A percentile compares a stretch with the other conserved stretches of the same genome.
Evolutionary conservation across 2,329 filamentous ascomycete species (phyloP).

Genomic region (Pestalotiopsis sp.): DNA sequence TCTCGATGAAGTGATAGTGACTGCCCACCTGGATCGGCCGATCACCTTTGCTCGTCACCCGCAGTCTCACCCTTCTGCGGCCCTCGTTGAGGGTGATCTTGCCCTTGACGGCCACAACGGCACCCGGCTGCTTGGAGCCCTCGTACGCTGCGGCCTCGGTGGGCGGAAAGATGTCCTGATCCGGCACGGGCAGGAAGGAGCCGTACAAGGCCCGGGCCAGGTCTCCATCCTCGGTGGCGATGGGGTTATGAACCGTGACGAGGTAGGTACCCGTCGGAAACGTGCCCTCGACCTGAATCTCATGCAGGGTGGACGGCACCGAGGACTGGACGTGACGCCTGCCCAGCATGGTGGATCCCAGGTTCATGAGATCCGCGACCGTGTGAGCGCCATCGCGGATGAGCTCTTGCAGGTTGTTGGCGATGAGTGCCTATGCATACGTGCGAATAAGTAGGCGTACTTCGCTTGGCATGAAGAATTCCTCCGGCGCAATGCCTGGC

Average conservation of each 20-base stretch:
- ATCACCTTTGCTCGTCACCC: slow-evolving; percentile 84
- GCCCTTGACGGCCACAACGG: slow-evolving; percentile 68
- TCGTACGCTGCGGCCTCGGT: slow-evolving; percentile 66
- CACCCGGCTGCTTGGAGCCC: slow-evolving; percentile 71
- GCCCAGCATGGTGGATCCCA: slow-evolving; percentile 90
- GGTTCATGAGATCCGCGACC: slow-evolving; percentile 89
- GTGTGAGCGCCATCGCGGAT: slow-evolving; percentile 94
- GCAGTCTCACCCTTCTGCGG: slow-evolving; percentile 70
- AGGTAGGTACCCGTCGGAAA: slow-evolving; percentile 90
- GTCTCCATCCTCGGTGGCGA: slow-evolving; percentile 83
- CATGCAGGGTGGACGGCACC: slow-evolving; percentile 74
- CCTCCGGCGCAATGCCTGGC: not conserved
- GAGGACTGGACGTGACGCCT: slow-evolving; percentile 87
- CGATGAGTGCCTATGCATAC: slow-evolving; percentile 68
- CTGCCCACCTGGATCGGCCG: slow-evolving; percentile 90
- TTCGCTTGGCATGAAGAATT: not conserved
- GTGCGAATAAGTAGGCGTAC: not conserved
- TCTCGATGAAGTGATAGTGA: slow-evolving; percentile 95
- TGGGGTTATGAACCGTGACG: slow-evolving; percentile 89
- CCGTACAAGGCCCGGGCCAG: slow-evolving; percentile 86
- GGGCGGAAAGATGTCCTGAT: slow-evolving; percentile 65
- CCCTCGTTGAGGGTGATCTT: slow-evolving; percentile 72
- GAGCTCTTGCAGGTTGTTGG: slow-evolving; percentile 89
- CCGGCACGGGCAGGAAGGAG: slow-evolving; percentile 82
- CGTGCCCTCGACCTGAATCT: slow-evolving; percentile 92